Percentiles rank a stretch among this genome's conserved stretches.
Evolutionary conservation across 2,329 filamentous ascomycete species (phyloP).

Genomic region (Dothideomycetes sp.): DNA sequence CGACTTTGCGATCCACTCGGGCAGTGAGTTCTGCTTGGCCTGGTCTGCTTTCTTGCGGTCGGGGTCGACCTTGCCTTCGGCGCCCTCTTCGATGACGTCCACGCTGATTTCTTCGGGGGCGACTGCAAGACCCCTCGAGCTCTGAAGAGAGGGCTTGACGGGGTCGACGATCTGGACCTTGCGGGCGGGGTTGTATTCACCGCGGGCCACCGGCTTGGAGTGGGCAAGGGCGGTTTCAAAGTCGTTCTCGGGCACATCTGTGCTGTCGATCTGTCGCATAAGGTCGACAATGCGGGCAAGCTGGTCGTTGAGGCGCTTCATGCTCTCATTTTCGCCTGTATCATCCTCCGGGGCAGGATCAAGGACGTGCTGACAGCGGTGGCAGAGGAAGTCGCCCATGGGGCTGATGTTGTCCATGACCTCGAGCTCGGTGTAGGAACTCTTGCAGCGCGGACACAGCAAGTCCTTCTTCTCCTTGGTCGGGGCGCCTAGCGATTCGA

Average conservation of each 20-base stretch:
- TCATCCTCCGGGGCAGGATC: slow-evolving; percentile 52
- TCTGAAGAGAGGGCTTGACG: slow-evolving; percentile 19
- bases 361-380: slow-evolving; percentile 59
- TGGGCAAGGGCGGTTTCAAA: slow-evolving; percentile 58
- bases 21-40: slow-evolving; percentile 23
- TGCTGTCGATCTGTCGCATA: slow-evolving; percentile 65
- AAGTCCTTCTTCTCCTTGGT: slow-evolving; percentile 83
- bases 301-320: slow-evolving; percentile 65
- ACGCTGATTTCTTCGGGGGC: slow-evolving; percentile 24
- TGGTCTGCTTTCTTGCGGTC: slow-evolving; percentile 16
- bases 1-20: slow-evolving; percentile 23
- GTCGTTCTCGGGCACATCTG: slow-evolving; percentile 59
- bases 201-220: slow-evolving; percentile 53
- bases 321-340: slow-evolving; percentile 48
- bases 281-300: slow-evolving; percentile 69
- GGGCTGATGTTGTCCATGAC: slow-evolving; percentile 65
- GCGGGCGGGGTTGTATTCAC: slow-evolving; percentile 50
- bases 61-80: slow-evolving; percentile 17
- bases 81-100: slow-evolving; percentile 22
- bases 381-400: slow-evolving; percentile 58
- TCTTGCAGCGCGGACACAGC: slow-evolving; percentile 67
- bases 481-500: slow-evolving; percentile 72
- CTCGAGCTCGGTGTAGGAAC: slow-evolving; percentile 83
- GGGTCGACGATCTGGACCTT: slow-evolving; percentile 21
- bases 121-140: slow-evolving; percentile 21